These are phyloP conservation scores for Aureobasidium sp. DNA, from an alignment of 2,329 filamentous ascomycete species.

Conservation along the genomic window DNA sequence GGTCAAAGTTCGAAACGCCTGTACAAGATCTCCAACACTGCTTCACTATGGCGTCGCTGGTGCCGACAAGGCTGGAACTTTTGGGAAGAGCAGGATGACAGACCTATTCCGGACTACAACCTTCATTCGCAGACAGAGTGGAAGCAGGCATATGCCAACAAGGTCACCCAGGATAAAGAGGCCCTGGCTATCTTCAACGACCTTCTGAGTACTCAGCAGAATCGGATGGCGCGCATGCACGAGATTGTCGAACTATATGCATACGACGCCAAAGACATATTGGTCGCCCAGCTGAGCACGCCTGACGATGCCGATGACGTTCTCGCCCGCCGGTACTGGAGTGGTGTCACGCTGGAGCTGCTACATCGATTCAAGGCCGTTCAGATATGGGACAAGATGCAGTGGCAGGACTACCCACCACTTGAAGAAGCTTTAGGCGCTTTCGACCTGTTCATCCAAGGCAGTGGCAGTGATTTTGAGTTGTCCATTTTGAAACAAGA, in stretches of 20 bases:
- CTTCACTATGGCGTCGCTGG: constrained; percentile 71
- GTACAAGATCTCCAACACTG: constrained; percentile 58
- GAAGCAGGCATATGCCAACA: constrained; percentile 49
- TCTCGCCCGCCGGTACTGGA: constrained; percentile 71
- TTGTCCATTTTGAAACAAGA: constrained; percentile 55
- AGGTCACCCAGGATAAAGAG: constrained; percentile 28
- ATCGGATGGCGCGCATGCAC: constrained; percentile 62
- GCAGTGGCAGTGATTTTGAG: constrained; percentile 60
- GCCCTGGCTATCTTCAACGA: constrained; percentile 47
- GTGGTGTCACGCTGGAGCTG: constrained; percentile 64
- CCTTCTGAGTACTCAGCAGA: constrained; percentile 63
- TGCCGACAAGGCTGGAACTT: constrained; percentile 63
- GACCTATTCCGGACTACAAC: constrained; percentile 41
- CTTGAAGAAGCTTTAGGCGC: constrained; percentile 71
- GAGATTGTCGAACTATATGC: constrained; percentile 60
- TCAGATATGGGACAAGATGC: constrained; percentile 62
- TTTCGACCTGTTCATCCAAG: constrained; percentile 84
- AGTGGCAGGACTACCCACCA: constrained; percentile 44
- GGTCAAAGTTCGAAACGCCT: constrained; percentile 58
- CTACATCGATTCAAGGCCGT: constrained; percentile 77
- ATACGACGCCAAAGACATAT: constrained; percentile 82
- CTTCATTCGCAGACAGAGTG: constrained; percentile 45
- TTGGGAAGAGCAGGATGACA: constrained; percentile 66
- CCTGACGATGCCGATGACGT: constrained; percentile 61
- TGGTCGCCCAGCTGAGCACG: constrained; percentile 58